Percentiles rank a stretch among this genome's conserved stretches.
These are phyloP conservation scores for Trichothecium roseum DNA, from an alignment of 2,329 filamentous ascomycete genomes.

Conservation along the genomic window DNA sequence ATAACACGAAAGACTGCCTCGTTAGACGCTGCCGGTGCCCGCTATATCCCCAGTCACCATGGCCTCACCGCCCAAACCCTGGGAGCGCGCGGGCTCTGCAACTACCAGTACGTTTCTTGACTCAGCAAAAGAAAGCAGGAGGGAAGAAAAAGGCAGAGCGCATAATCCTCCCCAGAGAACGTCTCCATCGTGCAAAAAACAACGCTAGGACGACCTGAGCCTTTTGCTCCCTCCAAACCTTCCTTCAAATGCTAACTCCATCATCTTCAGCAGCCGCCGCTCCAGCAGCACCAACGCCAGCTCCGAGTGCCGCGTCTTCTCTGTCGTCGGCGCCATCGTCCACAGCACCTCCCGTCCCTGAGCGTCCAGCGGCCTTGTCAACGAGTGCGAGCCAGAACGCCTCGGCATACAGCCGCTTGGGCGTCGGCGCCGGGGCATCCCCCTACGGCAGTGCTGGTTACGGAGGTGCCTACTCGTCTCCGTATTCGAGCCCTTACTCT, in stretches of 20 bases:
- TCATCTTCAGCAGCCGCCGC: constrained; percentile 24
- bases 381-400: constrained; percentile 81
- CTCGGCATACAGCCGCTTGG: constrained; percentile 59
- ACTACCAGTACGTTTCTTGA: constrained; percentile 32
- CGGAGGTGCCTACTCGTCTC: constrained; percentile 25
- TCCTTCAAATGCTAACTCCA: constrained; percentile 4
- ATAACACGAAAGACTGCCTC: neutral
- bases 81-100: constrained; percentile 68
- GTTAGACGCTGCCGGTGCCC: neutral
- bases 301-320: constrained; percentile 21
- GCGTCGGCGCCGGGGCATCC: constrained; percentile 35
- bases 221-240: too few relatives aligned
- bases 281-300: constrained; percentile 22
- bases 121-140: constrained; percentile 5
- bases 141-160: too few relatives aligned
- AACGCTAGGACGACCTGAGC: neutral
- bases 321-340: constrained; percentile 22
- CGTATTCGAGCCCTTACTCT: constrained; percentile 30
- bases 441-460: constrained; percentile 30
- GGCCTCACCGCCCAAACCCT: constrained; percentile 91
- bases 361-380: constrained; percentile 68
- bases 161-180: too few relatives aligned
- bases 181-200: too few relatives aligned
- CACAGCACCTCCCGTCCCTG: constrained; percentile 61
- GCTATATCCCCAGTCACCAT: constrained; percentile 21